A percentile compares a stretch with the other conserved stretches of the same genome.
Evolutionary conservation across 2,329 filamentous ascomycete species (phyloP).

Genomic region (Talaromyces albobiverticillius): DNA sequence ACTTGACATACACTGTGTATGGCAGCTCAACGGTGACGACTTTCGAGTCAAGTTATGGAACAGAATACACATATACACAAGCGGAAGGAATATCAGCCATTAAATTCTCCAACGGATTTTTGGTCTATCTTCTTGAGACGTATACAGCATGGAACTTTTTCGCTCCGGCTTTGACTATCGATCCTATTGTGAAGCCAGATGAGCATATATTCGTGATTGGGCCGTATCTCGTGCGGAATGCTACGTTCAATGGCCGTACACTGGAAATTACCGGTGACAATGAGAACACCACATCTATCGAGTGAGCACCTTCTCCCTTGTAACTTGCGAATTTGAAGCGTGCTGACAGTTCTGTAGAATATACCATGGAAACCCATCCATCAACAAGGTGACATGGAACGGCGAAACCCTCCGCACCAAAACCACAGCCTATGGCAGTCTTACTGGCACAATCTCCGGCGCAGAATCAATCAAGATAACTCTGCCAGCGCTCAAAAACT

Average conservation of each 20-base stretch:
- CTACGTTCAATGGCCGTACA: slow-evolving; percentile 30
- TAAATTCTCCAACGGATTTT: slow-evolving; percentile 48
- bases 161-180: slow-evolving; percentile 47
- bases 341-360: slow-evolving; percentile 23
- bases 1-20: slow-evolving; percentile 40
- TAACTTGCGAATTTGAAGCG: background rate
- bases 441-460: slow-evolving; percentile 42
- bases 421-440: slow-evolving; percentile 45
- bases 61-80: slow-evolving; percentile 49
- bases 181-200: slow-evolving; percentile 45
- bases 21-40: slow-evolving; percentile 38
- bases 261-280: slow-evolving; percentile 42
- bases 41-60: slow-evolving; percentile 24
- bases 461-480: slow-evolving; percentile 37
- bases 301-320: slow-evolving; percentile 21
- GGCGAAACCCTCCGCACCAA: slow-evolving; percentile 35
- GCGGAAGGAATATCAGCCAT: slow-evolving; percentile 45
- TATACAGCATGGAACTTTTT: slow-evolving; percentile 57
- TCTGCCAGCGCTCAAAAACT: slow-evolving; percentile 45
- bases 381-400: slow-evolving; percentile 48
- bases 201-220: slow-evolving; percentile 48
- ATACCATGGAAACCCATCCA: slow-evolving; percentile 38
- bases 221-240: slow-evolving; percentile 45
- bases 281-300: slow-evolving; percentile 40
- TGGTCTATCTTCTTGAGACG: slow-evolving; percentile 54